Conservation (phyloP, 2,329 filamentous ascomycete species). For the Cercospora nicotianae region DNA sequence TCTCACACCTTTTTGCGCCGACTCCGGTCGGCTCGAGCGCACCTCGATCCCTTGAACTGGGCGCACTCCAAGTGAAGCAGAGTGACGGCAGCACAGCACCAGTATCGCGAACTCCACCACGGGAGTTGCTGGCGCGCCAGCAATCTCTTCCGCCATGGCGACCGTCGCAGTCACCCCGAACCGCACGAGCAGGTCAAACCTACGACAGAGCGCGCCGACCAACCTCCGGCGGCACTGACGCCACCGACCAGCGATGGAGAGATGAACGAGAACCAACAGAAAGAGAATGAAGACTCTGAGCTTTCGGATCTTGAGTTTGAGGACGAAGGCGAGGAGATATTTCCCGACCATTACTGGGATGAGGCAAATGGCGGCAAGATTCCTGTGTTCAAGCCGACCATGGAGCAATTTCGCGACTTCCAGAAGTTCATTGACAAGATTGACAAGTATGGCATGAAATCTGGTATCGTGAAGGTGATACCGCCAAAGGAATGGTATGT, state of each 20-base stretch:
- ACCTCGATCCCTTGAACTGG: constrained; percentile 7
- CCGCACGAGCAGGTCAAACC: constrained; percentile 30
- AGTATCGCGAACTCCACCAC: constrained; percentile 15
- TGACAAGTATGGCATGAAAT: constrained; percentile 94
- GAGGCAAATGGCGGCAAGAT: constrained; percentile 63
- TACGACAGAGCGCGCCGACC: constrained; percentile 28
- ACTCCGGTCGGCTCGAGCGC: constrained; percentile 4
- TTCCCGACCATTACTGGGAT: constrained; percentile 84
- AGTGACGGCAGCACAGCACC: not conserved
- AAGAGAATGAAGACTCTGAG: constrained; percentile 47
- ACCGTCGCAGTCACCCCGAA: constrained; percentile 28
- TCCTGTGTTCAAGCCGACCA: constrained; percentile 91
- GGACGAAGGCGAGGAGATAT: constrained; percentile 58
- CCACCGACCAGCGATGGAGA: constrained; percentile 54
- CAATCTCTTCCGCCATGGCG: constrained; percentile 12
- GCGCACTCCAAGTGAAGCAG: constrained; percentile 1
- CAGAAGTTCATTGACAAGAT: constrained; percentile 87
- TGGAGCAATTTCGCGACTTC: constrained; percentile 94
- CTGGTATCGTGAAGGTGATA: constrained; percentile 93
- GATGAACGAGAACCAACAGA: constrained; percentile 45
- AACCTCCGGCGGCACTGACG: constrained; percentile 45
- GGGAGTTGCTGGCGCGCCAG: constrained; percentile 20
- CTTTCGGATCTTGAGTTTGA: constrained; percentile 50
- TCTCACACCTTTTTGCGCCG: constrained; percentile 4
- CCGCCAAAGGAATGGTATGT: constrained; percentile 89